phyloP scores from a whole-genome alignment of 345 rosid genomes.

The Hibiscus mutabilis region DNA sequence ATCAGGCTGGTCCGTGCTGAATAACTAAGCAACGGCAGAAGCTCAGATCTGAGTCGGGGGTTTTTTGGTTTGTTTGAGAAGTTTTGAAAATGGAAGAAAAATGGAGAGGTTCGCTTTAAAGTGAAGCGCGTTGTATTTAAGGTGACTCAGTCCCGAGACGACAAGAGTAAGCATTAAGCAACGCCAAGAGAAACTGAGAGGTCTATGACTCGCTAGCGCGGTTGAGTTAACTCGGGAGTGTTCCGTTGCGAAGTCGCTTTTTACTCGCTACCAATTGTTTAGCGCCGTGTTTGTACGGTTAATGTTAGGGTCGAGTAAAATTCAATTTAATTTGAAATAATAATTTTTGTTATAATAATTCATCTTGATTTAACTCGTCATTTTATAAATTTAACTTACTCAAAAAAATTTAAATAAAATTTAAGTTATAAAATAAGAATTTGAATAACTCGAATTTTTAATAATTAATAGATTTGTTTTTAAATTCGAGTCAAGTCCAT shows the following conservation, averaged over 20 bases:
- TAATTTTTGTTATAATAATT: too few species aligned
- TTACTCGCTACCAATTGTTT: background rate
- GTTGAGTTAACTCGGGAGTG: background rate
- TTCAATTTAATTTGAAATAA: too few species aligned
- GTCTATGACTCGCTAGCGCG: background rate
- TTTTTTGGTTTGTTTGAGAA: background rate
- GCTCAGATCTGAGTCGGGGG: background rate
- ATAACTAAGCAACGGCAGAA: background rate
- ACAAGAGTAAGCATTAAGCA: too few species aligned
- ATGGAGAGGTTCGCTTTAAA: background rate
- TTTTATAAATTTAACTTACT: too few species aligned
- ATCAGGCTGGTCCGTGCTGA: constrained; percentile 18
- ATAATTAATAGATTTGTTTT: too few species aligned
- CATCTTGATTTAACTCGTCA: too few species aligned
- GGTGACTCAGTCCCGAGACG: background rate
- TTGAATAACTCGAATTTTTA: too few species aligned
- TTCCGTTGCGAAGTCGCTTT: background rate
- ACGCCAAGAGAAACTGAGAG: too few species aligned
- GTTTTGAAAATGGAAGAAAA: background rate
- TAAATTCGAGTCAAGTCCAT: too few species aligned
- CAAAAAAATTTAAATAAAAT: too few species aligned
- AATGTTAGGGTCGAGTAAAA: too few species aligned
- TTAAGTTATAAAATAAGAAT: too few species aligned
- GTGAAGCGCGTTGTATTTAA: background rate
- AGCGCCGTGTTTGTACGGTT: background rate